Base-by-base conservation (phyloP, 805 yeast genomes). In the Cyberlindnera maclurae region DNA sequence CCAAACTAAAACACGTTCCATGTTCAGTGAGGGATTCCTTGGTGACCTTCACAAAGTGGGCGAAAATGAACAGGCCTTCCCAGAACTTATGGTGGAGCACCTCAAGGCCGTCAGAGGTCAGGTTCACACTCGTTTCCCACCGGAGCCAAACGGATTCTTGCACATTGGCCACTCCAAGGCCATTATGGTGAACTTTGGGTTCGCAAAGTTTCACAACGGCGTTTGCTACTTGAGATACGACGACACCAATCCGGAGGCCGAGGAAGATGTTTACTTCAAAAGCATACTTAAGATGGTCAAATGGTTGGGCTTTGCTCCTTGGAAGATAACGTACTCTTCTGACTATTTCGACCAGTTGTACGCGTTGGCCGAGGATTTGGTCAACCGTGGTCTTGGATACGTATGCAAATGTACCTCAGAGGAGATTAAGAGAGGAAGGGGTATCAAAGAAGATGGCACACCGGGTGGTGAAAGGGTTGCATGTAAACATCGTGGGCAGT, bases 141-240 rank as follows among this genome's bases (percentile, higher is more conserved):
- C 98, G 5, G 98, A 93, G 66, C 98, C 98, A 31, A 90, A 94
- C 64, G 98, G 98, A 51, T 93, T 79, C 59, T 72, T 93, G 57
- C 98, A 93, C 61, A 90, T 93, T 61, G 98, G 99, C 33, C 99
- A 93, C 59, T 83, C 96, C 31, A 93, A 93, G 65, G 98, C 98
- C 37, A 90, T 93, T 58, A 84, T 93, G 77, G 96, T 90, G 39
- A 89, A 93, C 61, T 93, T 93, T 63, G 99, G 99, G n/a, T 93
- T 71, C 62, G 98, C 98, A 30, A 81, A 83, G 58, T 82, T 68
- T 64, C 71, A 88, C 60, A 73, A 76, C 45, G 99, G 99, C 47
- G 70, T 75, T 38, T 93, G 98, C 63, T 87, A 88, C 59, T 72
- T 93, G 60, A 76, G 99, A 61, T 93, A 78, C 54, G 99, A 93